Conservation (phyloP, 2,329 filamentous ascomycete species). For the Fusarium mangiferae region DNA sequence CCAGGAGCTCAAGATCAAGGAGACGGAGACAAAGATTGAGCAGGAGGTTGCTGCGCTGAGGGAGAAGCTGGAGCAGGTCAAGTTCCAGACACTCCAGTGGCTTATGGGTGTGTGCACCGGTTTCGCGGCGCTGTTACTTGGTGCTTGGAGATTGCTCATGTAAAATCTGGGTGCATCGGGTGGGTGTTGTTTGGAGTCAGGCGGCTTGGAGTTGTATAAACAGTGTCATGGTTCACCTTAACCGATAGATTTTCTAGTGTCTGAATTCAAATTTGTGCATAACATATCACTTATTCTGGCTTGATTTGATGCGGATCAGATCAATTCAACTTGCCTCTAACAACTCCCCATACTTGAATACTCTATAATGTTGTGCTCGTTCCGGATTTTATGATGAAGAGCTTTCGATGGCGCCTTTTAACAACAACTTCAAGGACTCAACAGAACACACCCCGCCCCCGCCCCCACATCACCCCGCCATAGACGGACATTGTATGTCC, state of each 20-base stretch:
- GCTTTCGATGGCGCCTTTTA: conserved; percentile 8
- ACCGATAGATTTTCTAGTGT: conserved; percentile 40
- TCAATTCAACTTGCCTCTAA: not conserved
- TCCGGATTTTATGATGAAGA: not conserved
- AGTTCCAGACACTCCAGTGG: conserved; percentile 98
- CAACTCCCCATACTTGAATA: not conserved
- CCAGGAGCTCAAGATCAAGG: conserved; percentile 97
- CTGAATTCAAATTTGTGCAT: conserved; percentile 5
- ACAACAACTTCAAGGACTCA: not conserved
- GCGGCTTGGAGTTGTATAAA: not conserved
- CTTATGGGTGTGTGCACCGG: conserved; percentile 85
- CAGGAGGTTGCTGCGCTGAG: conserved; percentile 92
- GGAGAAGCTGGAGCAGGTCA: conserved; percentile 95
- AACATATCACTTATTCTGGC: not conserved
- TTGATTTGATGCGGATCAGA: not conserved
- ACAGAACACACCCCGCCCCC: conserved; percentile 5
- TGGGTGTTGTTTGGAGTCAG: not conserved
- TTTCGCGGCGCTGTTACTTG: conserved; percentile 73
- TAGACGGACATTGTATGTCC: not conserved
- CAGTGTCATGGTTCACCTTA: conserved; percentile 29
- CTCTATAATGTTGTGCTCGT: not conserved
- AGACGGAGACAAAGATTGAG: conserved; percentile 98
- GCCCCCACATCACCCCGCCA: conserved; percentile 28
- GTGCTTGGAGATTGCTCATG: conserved; percentile 78
- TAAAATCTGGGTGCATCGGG: conserved; percentile 45